Base-by-base conservation (phyloP, 2,329 filamentous ascomycete genomes). In the Paracoccidioides brasiliensis region DNA sequence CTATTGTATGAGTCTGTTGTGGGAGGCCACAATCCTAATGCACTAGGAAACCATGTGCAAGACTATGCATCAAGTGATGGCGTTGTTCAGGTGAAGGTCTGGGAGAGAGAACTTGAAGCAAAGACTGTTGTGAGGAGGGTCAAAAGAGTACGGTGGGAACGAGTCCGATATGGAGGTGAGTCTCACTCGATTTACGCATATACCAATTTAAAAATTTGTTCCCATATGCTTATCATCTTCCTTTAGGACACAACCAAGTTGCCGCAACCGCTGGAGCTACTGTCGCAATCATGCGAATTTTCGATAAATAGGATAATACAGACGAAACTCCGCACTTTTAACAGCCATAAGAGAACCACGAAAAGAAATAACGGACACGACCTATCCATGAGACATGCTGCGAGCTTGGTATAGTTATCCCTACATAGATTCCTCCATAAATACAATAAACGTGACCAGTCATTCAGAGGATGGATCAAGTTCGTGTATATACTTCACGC, bases 91-190 rank as follows among this genome's bases (percentile, higher is more conserved):
- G 59, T 70, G 1, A 64, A 64, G n/a, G 62, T 73, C 22, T 74
- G 71, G 71, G 69, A 72, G 56, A 67, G 66, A 15, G 50, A 56
- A 6, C 51, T 60, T 48, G 54, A 44, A 12, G 52, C 53, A 15
- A n/a, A 33, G 15, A 33, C 37, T 8, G 55, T 53, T 33, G 49
- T 57, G 43, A 59, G 58, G 45, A 49, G 43, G 32, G 60, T 70
- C 37, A 75, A 75, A 57, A 69, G 59, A 43, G 69, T 75, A 4
- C 61, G 70, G 35, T 76, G 73, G 73, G 70, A 75, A 55, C 69
- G 70, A 52, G 67, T 74, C 37, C 62, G 64, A 54, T 71, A 74
- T 54, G 73, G 73, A 52, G 73, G 73, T 69, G 68, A 58, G 66
- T 67, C 45, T 33, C 44, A 22, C 42, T 15, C 3, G 43, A n/a